These are phyloP conservation scores for Colletotrichum sp. DNA, from an alignment of 2,329 filamentous ascomycete species.

Conservation along the genomic window DNA sequence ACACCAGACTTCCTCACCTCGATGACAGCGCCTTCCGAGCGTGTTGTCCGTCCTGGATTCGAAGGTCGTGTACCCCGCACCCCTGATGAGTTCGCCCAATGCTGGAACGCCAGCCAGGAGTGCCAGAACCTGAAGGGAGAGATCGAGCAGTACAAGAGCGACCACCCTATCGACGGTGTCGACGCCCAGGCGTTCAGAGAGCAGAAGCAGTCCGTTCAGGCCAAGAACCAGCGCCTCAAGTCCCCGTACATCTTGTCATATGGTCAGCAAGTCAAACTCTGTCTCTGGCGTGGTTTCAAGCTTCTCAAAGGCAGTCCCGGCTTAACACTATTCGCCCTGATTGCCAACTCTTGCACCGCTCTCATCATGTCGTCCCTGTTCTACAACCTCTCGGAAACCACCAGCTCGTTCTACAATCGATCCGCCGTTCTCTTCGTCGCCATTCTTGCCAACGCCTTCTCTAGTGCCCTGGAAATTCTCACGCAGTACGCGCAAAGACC, in stretches of 20 bases:
- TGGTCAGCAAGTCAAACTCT: slow-evolving; percentile 49
- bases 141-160: slow-evolving; percentile 29
- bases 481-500: slow-evolving; percentile 28
- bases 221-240: slow-evolving; percentile 48
- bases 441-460: slow-evolving; percentile 57
- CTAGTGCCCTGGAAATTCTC: slow-evolving; percentile 35
- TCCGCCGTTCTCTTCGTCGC: slow-evolving; percentile 58
- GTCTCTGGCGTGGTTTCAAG: slow-evolving; percentile 45
- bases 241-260: slow-evolving; percentile 56
- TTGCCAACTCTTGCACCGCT: slow-evolving; percentile 51
- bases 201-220: slow-evolving; percentile 9
- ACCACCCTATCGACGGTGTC: slow-evolving; percentile 11
- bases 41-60: slow-evolving; percentile 27
- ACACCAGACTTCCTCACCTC: slow-evolving; percentile 79
- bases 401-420: slow-evolving; percentile 49
- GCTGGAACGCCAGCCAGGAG: slow-evolving; percentile 29
- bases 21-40: slow-evolving; percentile 41
- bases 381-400: slow-evolving; percentile 47
- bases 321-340: slow-evolving; percentile 41
- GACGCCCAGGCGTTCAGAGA: slow-evolving; percentile 1
- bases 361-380: slow-evolving; percentile 59
- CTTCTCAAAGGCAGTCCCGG: slow-evolving; percentile 44
- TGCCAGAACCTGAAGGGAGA: slow-evolving; percentile 31
- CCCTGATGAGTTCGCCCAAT: slow-evolving; percentile 33
- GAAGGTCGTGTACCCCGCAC: slow-evolving; percentile 32